phyloP scores from a whole-genome alignment of 768 basidiomycete species.

The Termitomyces sp. region DNA sequence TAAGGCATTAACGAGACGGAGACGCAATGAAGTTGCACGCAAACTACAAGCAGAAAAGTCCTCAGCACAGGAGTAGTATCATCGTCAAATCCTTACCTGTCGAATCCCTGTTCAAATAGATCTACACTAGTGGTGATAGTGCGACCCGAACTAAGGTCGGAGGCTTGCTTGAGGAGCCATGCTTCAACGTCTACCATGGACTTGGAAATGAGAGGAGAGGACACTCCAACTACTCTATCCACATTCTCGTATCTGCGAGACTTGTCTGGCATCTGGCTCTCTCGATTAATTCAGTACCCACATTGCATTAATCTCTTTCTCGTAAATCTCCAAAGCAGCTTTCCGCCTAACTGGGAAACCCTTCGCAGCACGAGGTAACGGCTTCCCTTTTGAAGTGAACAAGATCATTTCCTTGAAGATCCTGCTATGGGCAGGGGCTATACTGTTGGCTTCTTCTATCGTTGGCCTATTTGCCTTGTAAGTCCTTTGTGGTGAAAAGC shows the following conservation, averaged over 20 bases:
- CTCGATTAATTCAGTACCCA: neutral
- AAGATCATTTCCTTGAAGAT: neutral
- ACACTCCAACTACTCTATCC: neutral
- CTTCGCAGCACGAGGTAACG: constrained; percentile 3
- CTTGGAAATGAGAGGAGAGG: neutral
- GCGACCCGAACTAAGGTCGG: neutral
- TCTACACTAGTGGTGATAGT: neutral
- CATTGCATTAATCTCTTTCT: neutral
- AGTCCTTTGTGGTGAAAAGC: no score
- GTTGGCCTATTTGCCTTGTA: neutral
- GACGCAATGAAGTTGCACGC: constrained; percentile 1
- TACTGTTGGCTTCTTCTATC: neutral
- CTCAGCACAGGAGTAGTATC: no score
- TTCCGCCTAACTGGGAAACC: neutral
- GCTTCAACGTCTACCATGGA: neutral
- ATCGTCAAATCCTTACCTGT: neutral
- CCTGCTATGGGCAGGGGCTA: neutral
- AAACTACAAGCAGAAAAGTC: neutral
- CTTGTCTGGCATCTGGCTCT: neutral
- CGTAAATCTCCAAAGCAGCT: neutral
- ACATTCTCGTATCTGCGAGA: neutral
- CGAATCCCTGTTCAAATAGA: constrained; percentile 5
- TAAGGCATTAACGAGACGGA: neutral
- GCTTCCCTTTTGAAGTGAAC: neutral
- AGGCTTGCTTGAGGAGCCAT: neutral